Base-by-base conservation (phyloP, 1,284 basidiomycete species). In the Anthracocystis setariae region DNA sequence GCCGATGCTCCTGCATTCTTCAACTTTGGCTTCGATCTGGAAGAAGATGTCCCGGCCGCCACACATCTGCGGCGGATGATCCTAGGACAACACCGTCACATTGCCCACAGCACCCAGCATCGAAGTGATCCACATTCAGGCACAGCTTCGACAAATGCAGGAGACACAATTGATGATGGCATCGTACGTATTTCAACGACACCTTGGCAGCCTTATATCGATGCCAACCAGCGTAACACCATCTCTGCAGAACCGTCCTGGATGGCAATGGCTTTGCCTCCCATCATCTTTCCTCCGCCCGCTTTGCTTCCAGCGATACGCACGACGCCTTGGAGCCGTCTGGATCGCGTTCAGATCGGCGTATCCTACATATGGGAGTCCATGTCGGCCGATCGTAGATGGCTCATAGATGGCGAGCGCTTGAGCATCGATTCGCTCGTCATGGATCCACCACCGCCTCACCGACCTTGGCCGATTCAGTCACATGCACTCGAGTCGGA, bases 381-480 rank as follows among this genome's bases (percentile, higher is more conserved):
- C 3, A 55, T 70, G 48, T 42, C 51, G 15, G 38, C 52, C 1
- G 29, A 52, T 12, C 46, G 49, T 21, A 39, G 67, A 20, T 59
- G 52, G 56, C 48, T 70, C 4, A 49, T 70, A 20, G 51, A 66
- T 29, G 74, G 74, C 21, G 51, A 66, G 29, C 43, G 38, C 18
- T 13, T 71, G 27, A 47, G 27, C 2, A 50, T 76, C 20, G 67
- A 66, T 20, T 65, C 57, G 42, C 33, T 76, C 42, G 48, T 29
- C 21, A 76, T 76, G 74, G 40, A 37, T 7, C 74, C 74, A 15
- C 52, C 72, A 7, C 74, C 74, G 9, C 74, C 72, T 3, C 73
- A 72, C 37, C 55, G 73, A 13, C 54, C 52, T 4, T 74, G 69
- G 64, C 68, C 71, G 1, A 62, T 64, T 33, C 60, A 61, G 15